Base-by-base conservation (phyloP, 192 early-diverging fungal species). In the Gryganskiella cystojenkinii region DNA sequence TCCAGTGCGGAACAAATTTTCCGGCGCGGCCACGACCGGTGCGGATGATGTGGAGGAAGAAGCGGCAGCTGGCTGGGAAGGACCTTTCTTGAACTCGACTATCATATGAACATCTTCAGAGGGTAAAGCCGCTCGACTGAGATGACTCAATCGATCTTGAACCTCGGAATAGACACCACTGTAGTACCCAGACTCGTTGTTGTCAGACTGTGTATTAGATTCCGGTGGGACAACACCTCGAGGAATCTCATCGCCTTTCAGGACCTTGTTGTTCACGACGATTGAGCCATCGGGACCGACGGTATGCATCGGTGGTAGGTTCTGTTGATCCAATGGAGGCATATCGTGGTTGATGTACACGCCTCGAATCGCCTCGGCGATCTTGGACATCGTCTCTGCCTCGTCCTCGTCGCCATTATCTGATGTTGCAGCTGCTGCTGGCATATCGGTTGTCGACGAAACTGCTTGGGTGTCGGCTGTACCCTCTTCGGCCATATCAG, bases 131-230 rank as follows among this genome's bases (percentile, higher is more conserved):
- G 45, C 34, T 4, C 50, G 14, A 10, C 34, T 28, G 46, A 58
- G 27, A 13, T 28, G 51, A 25, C 34, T 27, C 31, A 76, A 43
- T 17, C 65, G 73, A 14, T 67, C 64, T 28, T 75, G 71, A 3
- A 75, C 64, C 43, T 61, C 71, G 19, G 64, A 45, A 9, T 33
- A 44, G 13, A 76, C 42, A 6, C 65, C 65, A 37, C 53, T 68
- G 28, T 76, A 52, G n/a, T 76, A 76, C 17, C 73, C 73, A 19
- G 73, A 76, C n/a, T 76, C 65, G 7, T 56, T 58, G 13, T 64
- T 64, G 24, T 63, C 55, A 4, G 20, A 19, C 47, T 15, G 56
- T 19, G 17, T 37, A 27, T 8, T 4, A 10, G 0, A n/a, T 33
- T 31, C 37, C 13, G 37, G 13, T 40, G 24, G 58, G 7, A 20